Evolutionary conservation across 305 asterid species (phyloP).

Genomic region (Rubia balearica): DNA sequence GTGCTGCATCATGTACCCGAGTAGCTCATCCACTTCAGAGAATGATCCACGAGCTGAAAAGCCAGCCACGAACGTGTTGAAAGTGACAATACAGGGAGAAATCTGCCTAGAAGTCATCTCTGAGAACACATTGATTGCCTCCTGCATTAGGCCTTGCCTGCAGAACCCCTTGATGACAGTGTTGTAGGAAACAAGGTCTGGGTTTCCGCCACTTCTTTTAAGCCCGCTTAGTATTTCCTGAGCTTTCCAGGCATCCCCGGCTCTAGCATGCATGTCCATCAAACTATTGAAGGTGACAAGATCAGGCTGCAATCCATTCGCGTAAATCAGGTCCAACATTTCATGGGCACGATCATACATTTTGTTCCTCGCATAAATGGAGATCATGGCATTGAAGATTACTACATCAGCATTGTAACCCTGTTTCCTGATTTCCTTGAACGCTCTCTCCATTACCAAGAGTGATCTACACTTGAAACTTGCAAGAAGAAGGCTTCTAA

Average conservation of each 20-base stretch:
- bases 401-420: slow-evolving; percentile 83
- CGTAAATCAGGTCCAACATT: slow-evolving; percentile 48
- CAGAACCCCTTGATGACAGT: slow-evolving; percentile 91
- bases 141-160: slow-evolving; percentile 89
- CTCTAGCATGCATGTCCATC: slow-evolving; percentile 92
- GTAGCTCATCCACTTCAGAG: slow-evolving; percentile 58
- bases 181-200: slow-evolving; percentile 86
- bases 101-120: slow-evolving; percentile 72
- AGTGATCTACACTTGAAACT: slow-evolving; percentile 76
- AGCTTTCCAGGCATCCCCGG: slow-evolving; percentile 96
- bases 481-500: slow-evolving; percentile 69
- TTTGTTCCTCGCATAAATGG: slow-evolving; percentile 64
- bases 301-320: slow-evolving; percentile 67
- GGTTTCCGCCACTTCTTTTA: slow-evolving; percentile 47
- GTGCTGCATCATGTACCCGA: slow-evolving; percentile 71
- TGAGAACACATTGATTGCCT: slow-evolving; percentile 56
- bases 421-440: slow-evolving; percentile 61
- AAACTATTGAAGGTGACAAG: slow-evolving; percentile 74
- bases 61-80: slow-evolving; percentile 80
- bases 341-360: slow-evolving; percentile 75
- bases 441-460: slow-evolving; percentile 83
- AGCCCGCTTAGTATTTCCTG: slow-evolving; percentile 65
- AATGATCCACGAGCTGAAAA: slow-evolving; percentile 62
- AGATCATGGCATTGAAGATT: slow-evolving; percentile 71
- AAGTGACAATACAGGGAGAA: slow-evolving; percentile 75